These are phyloP conservation scores for Echites panduratus DNA, from an alignment of 257 asterid species.

Conservation along the genomic window DNA sequence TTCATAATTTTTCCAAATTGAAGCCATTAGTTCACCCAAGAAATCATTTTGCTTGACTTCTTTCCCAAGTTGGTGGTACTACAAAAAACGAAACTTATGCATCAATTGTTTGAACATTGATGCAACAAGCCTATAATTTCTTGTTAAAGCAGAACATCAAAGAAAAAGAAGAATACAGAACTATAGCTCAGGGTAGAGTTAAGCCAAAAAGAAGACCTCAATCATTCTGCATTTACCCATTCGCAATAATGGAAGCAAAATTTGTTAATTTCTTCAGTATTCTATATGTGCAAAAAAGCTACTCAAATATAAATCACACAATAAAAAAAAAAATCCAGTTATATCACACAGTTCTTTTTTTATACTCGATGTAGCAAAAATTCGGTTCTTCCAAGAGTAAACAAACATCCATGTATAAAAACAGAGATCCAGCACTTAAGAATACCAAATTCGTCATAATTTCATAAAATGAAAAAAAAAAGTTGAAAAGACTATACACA, in stretches of 20 bases:
- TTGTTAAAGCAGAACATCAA: too few species aligned
- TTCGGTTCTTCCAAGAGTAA: background rate
- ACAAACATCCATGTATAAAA: background rate
- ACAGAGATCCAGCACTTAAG: background rate
- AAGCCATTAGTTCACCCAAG: background rate
- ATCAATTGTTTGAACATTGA: slow-evolving; percentile 10
- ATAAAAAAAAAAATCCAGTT: too few species aligned
- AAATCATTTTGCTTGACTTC: background rate
- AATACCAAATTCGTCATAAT: background rate
- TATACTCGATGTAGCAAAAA: background rate
- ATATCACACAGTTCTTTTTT: too few species aligned
- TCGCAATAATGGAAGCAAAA: too few species aligned
- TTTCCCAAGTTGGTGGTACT: background rate
- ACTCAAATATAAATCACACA: too few species aligned
- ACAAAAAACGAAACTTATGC: background rate
- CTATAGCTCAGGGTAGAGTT: too few species aligned
- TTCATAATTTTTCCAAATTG: background rate
- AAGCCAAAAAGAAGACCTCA: too few species aligned
- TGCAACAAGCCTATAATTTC: too few species aligned
- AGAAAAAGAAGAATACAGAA: too few species aligned
- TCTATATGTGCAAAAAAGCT: too few species aligned
- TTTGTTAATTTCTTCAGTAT: too few species aligned
- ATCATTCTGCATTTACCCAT: too few species aligned
- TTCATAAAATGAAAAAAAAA: background rate
- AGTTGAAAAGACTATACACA: background rate